A percentile compares a stretch with the other conserved stretches of the same genome.
Conservation (phyloP, 164 flowering plant genomes). For the Annona cherimola region DNA sequence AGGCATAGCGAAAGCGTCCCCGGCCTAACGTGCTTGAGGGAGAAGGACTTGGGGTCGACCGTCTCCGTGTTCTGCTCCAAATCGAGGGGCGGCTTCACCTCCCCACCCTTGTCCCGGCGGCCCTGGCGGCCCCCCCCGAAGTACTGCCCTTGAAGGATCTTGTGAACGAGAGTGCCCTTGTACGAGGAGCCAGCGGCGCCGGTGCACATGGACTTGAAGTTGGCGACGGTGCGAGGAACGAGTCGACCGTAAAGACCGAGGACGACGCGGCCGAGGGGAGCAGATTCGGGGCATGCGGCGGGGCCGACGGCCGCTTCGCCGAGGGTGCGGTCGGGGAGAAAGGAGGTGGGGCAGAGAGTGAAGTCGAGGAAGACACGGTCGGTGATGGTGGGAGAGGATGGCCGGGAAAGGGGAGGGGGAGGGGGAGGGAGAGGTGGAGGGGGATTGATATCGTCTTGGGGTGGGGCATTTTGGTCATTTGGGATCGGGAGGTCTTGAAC, state of each 20-base stretch:
- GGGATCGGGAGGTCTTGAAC: not conserved
- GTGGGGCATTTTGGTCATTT: conserved; percentile 5
- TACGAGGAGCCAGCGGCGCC: conserved; percentile 51
- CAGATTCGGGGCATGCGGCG: conserved; percentile 51
- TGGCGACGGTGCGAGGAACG: conserved; percentile 75
- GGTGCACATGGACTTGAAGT: conserved; percentile 77
- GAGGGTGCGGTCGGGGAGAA: conserved; percentile 49
- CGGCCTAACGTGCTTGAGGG: conserved; percentile 50
- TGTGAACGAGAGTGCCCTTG: conserved; percentile 71
- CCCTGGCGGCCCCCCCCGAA: conserved; percentile 84
- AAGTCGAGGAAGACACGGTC: conserved; percentile 89
- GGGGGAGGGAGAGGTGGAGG: conserved; percentile 22
- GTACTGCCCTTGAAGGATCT: conserved; percentile 79
- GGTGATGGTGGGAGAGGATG: conserved; percentile 76
- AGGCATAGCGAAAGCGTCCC: conserved; percentile 77
- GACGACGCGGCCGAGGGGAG: conserved; percentile 76
- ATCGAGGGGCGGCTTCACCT: conserved; percentile 45
- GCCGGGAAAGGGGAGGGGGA: conserved; percentile 26
- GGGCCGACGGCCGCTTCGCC: conserved; percentile 21
- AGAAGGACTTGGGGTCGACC: conserved; percentile 57
- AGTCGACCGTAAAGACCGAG: conserved; percentile 86
- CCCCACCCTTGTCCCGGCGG: conserved; percentile 61
- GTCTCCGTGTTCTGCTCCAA: conserved; percentile 61
- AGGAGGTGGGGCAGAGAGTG: conserved; percentile 69
- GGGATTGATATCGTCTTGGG: conserved; percentile 13